phyloP scores from a whole-genome alignment of 1,284 basidiomycete genomes.

The Thecaphora thlaspeos region DNA sequence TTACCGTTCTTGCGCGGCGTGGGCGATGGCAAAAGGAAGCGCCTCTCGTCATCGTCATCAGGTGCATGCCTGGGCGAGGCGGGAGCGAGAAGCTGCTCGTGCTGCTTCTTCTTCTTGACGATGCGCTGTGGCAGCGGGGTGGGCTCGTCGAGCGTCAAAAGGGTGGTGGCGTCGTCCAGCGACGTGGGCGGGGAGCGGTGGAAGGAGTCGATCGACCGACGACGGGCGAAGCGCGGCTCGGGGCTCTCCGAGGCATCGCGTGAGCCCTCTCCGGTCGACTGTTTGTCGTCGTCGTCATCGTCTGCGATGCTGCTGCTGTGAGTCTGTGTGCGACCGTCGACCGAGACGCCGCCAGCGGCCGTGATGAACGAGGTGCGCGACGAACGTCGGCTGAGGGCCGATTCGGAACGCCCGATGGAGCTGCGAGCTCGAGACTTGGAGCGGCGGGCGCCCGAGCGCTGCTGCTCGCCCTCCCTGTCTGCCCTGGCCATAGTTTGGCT shows the following conservation, averaged over 20 bases:
- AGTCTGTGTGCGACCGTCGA: too few relatives aligned
- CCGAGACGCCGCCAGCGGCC: constrained; percentile 10
- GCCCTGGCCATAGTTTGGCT: too few relatives aligned
- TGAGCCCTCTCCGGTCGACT: constrained; percentile 6
- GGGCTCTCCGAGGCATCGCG: constrained; percentile 18
- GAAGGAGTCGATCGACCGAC: constrained; percentile 13
- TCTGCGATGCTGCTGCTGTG: constrained; percentile 3
- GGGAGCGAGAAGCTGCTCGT: background rate
- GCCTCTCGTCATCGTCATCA: constrained; percentile 1
- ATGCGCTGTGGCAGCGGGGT: constrained; percentile 3
- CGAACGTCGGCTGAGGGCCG: constrained; percentile 20
- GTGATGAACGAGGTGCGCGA: constrained; percentile 28
- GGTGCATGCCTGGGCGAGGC: background rate
- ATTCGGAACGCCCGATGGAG: constrained; percentile 10
- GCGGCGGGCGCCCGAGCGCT: too few relatives aligned
- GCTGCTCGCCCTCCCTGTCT: too few relatives aligned
- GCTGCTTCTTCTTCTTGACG: background rate
- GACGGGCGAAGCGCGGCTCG: constrained; percentile 14
- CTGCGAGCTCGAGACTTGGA: too few relatives aligned
- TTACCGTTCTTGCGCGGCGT: constrained; percentile 12
- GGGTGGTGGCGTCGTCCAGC: constrained; percentile 17
- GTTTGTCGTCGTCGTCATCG: constrained; percentile 13
- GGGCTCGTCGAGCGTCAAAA: constrained; percentile 1
- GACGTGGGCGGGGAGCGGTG: constrained; percentile 32
- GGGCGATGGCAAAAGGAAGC: constrained; percentile 11